Evolutionary conservation across 139 green algal species (phyloP).

Genomic region (Closterium sp.): DNA sequence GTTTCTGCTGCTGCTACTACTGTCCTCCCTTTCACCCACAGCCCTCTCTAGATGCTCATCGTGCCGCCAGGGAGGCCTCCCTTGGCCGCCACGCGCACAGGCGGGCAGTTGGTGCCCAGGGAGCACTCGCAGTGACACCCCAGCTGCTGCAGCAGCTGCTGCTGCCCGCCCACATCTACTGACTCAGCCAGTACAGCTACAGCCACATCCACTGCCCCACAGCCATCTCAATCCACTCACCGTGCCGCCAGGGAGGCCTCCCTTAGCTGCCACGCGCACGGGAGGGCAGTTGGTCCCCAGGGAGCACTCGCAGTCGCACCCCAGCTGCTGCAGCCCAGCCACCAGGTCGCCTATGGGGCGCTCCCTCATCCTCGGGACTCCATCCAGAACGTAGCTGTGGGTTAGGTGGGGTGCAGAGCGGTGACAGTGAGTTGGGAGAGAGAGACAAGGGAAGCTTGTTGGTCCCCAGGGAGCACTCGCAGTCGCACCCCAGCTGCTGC

Average conservation of each 20-base stretch:
- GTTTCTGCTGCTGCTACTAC: too few relatives aligned
- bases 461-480: slow-evolving; percentile 86
- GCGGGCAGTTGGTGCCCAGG: too few relatives aligned
- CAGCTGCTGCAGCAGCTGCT: slow-evolving; percentile 73
- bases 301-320: slow-evolving; percentile 86
- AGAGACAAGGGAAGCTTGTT: slow-evolving; percentile 80
- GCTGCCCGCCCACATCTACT: too few relatives aligned
- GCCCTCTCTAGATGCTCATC: too few relatives aligned
- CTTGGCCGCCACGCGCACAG: too few relatives aligned
- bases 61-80: too few relatives aligned
- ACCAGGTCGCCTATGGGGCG: slow-evolving; percentile 81
- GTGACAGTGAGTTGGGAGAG: neutral
- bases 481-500: slow-evolving; percentile 78
- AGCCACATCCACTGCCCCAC: neutral
- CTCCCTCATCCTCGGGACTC: slow-evolving; percentile 90
- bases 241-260: slow-evolving; percentile 80
- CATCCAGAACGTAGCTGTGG: slow-evolving; percentile 43
- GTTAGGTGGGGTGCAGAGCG: neutral
- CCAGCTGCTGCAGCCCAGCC: slow-evolving; percentile 76
- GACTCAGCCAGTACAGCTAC: slow-evolving; percentile 79
- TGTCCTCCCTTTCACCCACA: too few relatives aligned
- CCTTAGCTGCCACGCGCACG: slow-evolving; percentile 65
- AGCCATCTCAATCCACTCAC: slow-evolving; percentile 46
- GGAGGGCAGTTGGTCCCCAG: slow-evolving; percentile 94
- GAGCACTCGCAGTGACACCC: slow-evolving; percentile 61